Evolutionary conservation across 352 stramenopile genomes (phyloP), one percentile per base, ranked within the genome.

Genomic region (Globisporangium spiculum): DNA sequence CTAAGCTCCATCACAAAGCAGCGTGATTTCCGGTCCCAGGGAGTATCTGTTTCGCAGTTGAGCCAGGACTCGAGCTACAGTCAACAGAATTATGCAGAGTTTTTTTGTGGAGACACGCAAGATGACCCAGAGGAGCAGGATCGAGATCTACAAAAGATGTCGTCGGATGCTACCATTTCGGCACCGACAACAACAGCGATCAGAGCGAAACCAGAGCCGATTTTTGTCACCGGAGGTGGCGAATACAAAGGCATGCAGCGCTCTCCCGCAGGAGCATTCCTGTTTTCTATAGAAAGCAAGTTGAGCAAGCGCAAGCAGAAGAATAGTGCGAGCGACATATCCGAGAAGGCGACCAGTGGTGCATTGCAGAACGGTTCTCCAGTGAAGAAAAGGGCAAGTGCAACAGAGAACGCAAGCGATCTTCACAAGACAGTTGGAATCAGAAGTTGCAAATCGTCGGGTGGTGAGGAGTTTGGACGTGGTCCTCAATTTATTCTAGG

Each of bases 91-190:
- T 82, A 83, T 46, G 67, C 70, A 30, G 78, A 88, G 4, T 60
- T 88, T 60, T 88, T 93, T 32, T 69, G 74, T 12, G 73, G 60
- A 8, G 80, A 90, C 55, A 89, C 81, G 4, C 85, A 90, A 63
- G 75, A 84, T 16, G 79, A 90, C 0, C 75, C 41, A n/a, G 41
- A 50, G 41, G 41, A 50, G 41, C 41, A 50, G 14, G 1, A 75
- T 3, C 67, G 68, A 14, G 54, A 22, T 24, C 12, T 6, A 41
- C 7, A 41, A 12, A 41, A 58, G n/a, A 34, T 60, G 22, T 46
- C 48, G 14, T 1, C 26, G 55, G 20, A n/a, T 34, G 9, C 27
- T 44, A 20, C 32, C 0, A 20, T 14, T 20, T 20, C 3, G 6
- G 20, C 16, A 63, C 12, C 20, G 56, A 10, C 38, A 48, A 20